Percentiles rank a stretch among this genome's conserved stretches.
These are phyloP conservation scores for Eucalyptus victrix DNA, from an alignment of 345 rosid genomes.

Conservation along the genomic window DNA sequence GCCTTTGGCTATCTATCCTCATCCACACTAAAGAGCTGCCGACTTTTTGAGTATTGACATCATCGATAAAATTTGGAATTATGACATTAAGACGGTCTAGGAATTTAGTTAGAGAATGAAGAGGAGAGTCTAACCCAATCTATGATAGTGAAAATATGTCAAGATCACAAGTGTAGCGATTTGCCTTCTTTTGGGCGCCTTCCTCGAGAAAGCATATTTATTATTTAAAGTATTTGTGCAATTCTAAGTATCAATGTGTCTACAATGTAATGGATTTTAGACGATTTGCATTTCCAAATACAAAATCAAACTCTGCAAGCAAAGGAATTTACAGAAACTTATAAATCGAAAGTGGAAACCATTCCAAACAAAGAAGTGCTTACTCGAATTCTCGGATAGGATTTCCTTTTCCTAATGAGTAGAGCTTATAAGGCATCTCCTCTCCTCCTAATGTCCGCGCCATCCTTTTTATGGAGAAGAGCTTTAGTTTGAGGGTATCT, in stretches of 20 bases:
- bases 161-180: neutral
- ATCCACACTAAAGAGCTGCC: neutral
- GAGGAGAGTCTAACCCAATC: neutral
- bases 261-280: neutral
- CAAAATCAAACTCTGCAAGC: neutral
- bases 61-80: neutral
- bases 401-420: neutral
- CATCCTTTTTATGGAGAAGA: neutral
- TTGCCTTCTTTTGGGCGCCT: neutral
- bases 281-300: neutral
- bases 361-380: neutral
- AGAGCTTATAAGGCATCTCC: neutral
- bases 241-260: neutral
- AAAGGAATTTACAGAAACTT: neutral
- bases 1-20: neutral
- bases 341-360: neutral
- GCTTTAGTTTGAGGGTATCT: neutral
- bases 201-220: neutral
- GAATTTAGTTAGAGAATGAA: neutral
- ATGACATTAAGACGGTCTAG: neutral
- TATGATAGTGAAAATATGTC: neutral
- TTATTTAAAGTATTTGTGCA: neutral
- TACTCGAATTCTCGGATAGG: neutral
- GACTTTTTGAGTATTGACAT: neutral
- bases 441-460: neutral